These are phyloP conservation scores for Tetracladium maxilliforme DNA, from an alignment of 2,329 filamentous ascomycete species.

Conservation along the genomic window DNA sequence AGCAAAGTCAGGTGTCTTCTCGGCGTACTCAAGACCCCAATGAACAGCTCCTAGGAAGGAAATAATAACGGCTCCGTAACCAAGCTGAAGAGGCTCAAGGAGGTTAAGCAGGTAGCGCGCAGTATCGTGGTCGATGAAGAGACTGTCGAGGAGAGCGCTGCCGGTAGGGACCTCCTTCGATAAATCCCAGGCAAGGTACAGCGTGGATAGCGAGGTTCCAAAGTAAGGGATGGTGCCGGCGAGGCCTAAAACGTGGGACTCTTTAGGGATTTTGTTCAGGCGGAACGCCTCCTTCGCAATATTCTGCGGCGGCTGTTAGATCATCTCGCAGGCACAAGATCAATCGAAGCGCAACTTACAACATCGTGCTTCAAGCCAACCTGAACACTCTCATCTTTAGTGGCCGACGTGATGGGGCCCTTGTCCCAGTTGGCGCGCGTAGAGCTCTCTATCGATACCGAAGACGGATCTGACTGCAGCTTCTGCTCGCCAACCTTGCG, in stretches of 20 bases:
- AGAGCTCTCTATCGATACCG: slow-evolving; percentile 46
- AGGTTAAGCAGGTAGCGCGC: slow-evolving; percentile 59
- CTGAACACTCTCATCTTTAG: slow-evolving; percentile 35
- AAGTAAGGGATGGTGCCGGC: slow-evolving; percentile 78
- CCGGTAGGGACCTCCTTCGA: slow-evolving; percentile 51
- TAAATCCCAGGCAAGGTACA: slow-evolving; percentile 72
- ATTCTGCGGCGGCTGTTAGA: slow-evolving; percentile 23
- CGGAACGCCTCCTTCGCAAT: slow-evolving; percentile 57
- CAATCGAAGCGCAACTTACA: slow-evolving; percentile 26
- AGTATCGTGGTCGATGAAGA: slow-evolving; percentile 52
- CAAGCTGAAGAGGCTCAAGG: slow-evolving; percentile 77
- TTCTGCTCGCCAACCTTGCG: slow-evolving; percentile 34
- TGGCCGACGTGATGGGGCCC: slow-evolving; percentile 15
- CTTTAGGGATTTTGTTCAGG: slow-evolving; percentile 47
- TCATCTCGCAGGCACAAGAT: slow-evolving; percentile 2
- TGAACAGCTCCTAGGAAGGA: slow-evolving; percentile 90
- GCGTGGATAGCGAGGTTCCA: slow-evolving; percentile 67
- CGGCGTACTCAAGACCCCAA: slow-evolving; percentile 79
- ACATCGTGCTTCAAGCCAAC: slow-evolving; percentile 37
- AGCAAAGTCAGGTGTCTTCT: too few species aligned
- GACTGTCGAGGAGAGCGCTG: slow-evolving; percentile 45
- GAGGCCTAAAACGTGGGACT: slow-evolving; percentile 53
- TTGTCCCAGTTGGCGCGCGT: slow-evolving; percentile 9
- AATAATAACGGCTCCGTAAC: slow-evolving; percentile 83
- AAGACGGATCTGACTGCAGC: slow-evolving; percentile 42